Base-by-base conservation (phyloP, 176 grass and related monocot species). In the Eragrostis curvula region DNA sequence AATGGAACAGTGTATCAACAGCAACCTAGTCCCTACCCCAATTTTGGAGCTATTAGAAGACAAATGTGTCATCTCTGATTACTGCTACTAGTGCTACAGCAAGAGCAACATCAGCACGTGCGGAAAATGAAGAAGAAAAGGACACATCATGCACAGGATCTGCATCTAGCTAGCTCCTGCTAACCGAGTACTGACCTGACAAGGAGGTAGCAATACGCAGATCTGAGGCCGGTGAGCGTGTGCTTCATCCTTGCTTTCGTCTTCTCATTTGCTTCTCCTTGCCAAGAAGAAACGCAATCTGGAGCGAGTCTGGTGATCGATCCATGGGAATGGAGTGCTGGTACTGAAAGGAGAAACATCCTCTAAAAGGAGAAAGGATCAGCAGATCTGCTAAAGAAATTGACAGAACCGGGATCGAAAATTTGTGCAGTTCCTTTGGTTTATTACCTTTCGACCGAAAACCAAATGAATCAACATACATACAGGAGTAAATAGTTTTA, bases 1-100 rank as follows among this genome's bases (percentile, higher is more conserved):
- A 82, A 85, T 85, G 78, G 47, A 85, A 71, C 78, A 77, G 47
- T 85, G 40, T 57, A n/a, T 65, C 11, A 15, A 89, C 78, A 81
- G 57, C 68, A 66, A 76, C 87, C 39, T 73, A 88, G 66, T 64
- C 66, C 70, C 64, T 63, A 81, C 52, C 52, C 77, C 15, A 42
- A 64, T 50, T 74, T 18, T 53, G 61, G 75, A 68, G 59, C 44
- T 78, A 67, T 42, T 39, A 44, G 23, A 30, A 74, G 28, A 81
- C 68, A 67, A 73, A 65, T 68, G 9, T 66, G 58, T 27, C 6
- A 74, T 32, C 44, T 21, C 61, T 61, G 17, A 57, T 66, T 45
- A 66, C 43, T 69, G 57, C 45, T 3, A 15, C 41, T 24, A 17
- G 14, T 53, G 20, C 51, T 36, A 36, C 3, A 2, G 4, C 32